Conservation (phyloP, 176 grass and related monocot genomes). For the Eleusine indica region DNA sequence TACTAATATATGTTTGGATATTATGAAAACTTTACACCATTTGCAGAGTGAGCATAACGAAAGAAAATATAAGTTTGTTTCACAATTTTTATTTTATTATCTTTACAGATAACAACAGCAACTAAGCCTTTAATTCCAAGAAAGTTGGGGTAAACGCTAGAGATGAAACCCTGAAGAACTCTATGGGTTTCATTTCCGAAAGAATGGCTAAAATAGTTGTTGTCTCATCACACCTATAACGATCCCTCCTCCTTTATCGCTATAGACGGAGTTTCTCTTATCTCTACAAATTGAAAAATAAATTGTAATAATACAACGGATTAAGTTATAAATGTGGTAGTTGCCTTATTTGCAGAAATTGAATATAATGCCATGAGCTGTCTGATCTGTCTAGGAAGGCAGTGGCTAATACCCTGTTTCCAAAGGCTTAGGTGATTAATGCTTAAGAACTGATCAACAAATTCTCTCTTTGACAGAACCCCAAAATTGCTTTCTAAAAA, state of each 20-base stretch:
- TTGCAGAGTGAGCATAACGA: not conserved
- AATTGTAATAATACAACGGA: too few species aligned
- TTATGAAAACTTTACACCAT: not conserved
- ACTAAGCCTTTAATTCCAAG: too few species aligned
- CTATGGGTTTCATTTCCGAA: too few species aligned
- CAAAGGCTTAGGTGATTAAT: not conserved
- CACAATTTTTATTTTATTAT: not conserved
- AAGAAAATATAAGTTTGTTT: not conserved
- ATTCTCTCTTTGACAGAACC: not conserved
- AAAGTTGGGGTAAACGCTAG: too few species aligned
- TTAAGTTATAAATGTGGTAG: not conserved
- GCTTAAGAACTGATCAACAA: not conserved
- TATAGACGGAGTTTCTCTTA: too few species aligned
- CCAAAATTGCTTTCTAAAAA: not conserved
- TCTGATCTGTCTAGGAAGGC: too few species aligned
- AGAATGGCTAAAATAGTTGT: too few species aligned
- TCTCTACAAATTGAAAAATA: too few species aligned
- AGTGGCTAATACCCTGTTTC: not conserved
- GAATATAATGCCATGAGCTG: not conserved
- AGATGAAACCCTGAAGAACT: too few species aligned
- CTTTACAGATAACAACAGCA: not conserved
- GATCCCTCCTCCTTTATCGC: too few species aligned
- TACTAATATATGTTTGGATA: not conserved
- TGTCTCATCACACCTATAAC: too few species aligned
- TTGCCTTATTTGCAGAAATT: not conserved